Base-by-base conservation (phyloP, 108 stramenopile genomes). In the Chaetoceros tenuissimus region DNA sequence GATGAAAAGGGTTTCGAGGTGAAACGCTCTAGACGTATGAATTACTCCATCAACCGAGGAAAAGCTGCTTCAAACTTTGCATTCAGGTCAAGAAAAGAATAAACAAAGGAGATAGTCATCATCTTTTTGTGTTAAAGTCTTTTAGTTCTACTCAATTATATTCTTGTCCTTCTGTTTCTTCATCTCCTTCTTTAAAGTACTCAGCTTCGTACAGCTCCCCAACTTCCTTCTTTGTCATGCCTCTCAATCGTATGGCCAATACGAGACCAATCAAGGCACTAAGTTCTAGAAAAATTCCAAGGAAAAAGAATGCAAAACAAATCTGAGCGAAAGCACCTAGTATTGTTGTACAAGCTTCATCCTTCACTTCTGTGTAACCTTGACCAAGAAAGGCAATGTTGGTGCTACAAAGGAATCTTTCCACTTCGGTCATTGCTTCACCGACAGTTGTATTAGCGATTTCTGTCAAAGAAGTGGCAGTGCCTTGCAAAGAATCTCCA, bases 401-500 rank as follows among this genome's bases (percentile, higher is more conserved):
- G 70, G 71, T 75, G 21, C 57, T 63, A 57, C 74, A 57, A 10
- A 75, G 70, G 31, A 75, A 69, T 30, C 63, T 69, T 60, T 71
- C 61, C 3, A 75, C 61, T 31, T 75, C 70, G 10, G 28, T 8
- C 69, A 75, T 75, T 28, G 68, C 53, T 10, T 68, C 69, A 27
- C 74, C 74, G 20, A 75, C 74, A 54, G 65, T 66, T 24, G 74
- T 75, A 3, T 64, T 62, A 48, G 74, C 60, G 50, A 75, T 63
- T 29, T 57, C 28, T 0, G 71, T 65, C 20, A 75, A 52, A 7
- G 55, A 46, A 30, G 63, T 59, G 13, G 48, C 59, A 2, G 70
- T 71, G n/a, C n/a, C 40, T 22, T 43, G 49, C 25, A 75, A 71
- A 30, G 71, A 71, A 13, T 16, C 29, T 31, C 59, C 43, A 55